Base-by-base conservation (phyloP, 208 protist genomes). In the Polymyxa betae region DNA sequence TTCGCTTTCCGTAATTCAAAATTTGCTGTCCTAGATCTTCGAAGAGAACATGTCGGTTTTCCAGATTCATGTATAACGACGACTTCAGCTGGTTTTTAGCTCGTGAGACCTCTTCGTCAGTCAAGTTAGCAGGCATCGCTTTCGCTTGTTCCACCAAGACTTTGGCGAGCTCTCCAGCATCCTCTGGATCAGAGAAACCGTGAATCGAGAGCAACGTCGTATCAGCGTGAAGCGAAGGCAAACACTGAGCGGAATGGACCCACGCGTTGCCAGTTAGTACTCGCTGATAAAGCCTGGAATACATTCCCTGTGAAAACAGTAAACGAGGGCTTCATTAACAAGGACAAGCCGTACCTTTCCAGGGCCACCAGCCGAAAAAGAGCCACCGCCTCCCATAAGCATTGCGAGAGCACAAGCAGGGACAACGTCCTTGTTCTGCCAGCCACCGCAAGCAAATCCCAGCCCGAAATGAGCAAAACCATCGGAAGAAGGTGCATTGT, bases 341-440 rank as follows among this genome's bases (percentile, higher is more conserved):
- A 24, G 12, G 49, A 60, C 24, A 60, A 60, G 12, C 49, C 49
- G 49, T 60, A 60, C 49, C 82, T 95, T 95, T 72, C 94, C 94
- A 10, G 94, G 94, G 35, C 94, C 91, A 45, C 93, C 93, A 60
- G 92, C 92, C 64, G 91, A 93, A 78, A 95, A 95, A 35, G 93
- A 93, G 10, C 88, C 54, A 32, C 94, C 94, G 29, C 94, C 94
- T 44, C 94, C 94, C 88, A 95, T 93, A 29, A 95, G 68, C 40
- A 91, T 94, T 32, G 93, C 89, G 32, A 95, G 72, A 0, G 93
- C 92, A 45, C 89, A 90, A 0, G 91, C 45, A 0, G 93, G 92
- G 66, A 92, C 92, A 16, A 95, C 77, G 41, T 94, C 93, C 12
- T 77, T 72, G 45, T 91, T 91, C 0, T 90, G 78, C 92, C 92